A percentile compares a stretch with the other conserved stretches of the same genome.
These are phyloP conservation scores for Pseudozyma sp. DNA, from an alignment of 1,284 basidiomycete species.

Conservation along the genomic window DNA sequence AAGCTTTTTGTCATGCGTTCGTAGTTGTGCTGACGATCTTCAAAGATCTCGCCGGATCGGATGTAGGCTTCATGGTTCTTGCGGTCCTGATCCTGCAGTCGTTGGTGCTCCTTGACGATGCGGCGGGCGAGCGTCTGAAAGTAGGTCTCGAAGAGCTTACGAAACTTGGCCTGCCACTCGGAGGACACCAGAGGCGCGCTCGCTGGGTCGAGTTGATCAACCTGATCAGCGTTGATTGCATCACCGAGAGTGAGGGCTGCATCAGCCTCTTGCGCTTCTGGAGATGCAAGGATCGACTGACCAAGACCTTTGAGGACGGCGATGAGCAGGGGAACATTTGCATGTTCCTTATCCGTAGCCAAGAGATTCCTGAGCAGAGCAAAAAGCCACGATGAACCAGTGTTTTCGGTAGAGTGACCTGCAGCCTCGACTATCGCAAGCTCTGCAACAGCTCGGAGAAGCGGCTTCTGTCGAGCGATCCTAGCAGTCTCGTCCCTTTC, in stretches of 20 bases:
- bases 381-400: constrained; percentile 74
- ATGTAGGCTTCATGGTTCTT: constrained; percentile 99
- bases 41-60: constrained; percentile 97
- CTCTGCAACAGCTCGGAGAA: constrained; percentile 88
- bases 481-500: constrained; percentile 91
- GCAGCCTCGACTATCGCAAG: constrained; percentile 83
- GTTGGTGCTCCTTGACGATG: constrained; percentile 76
- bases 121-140: constrained; percentile 92
- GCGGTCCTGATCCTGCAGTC: constrained; percentile 93
- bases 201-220: constrained; percentile 15
- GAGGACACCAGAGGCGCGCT: constrained; percentile 75
- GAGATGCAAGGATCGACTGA: constrained; percentile 76
- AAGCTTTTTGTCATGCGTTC: constrained; percentile 97
- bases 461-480: constrained; percentile 82
- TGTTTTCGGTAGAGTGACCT: constrained; percentile 15
- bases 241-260: constrained; percentile 24
- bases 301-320: constrained; percentile 87
- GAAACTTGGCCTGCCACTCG: constrained; percentile 87
- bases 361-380: constrained; percentile 73
- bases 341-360: constrained; percentile 84
- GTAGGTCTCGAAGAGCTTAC: constrained; percentile 90
- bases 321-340: constrained; percentile 83
- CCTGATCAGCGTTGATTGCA: constrained; percentile 17
- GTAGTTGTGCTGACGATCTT: constrained; percentile 97
- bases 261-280: constrained; percentile 6